Percentiles rank a stretch among this genome's conserved stretches.
Evolutionary conservation across 352 stramenopile species (phyloP).

Genomic region (Phytopythium boreale): DNA sequence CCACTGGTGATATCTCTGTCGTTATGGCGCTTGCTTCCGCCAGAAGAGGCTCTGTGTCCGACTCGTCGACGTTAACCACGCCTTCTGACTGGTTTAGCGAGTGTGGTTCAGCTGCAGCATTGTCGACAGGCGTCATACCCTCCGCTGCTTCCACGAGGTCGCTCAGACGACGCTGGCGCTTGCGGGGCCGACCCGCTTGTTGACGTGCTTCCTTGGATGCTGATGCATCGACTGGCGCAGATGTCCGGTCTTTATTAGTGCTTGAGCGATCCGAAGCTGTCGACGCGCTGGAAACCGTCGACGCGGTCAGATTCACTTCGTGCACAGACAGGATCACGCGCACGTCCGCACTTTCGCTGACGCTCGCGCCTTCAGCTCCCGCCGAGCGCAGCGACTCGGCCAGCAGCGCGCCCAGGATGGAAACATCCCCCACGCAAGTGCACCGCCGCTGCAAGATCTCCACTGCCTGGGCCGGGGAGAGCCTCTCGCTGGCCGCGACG

Average conservation of each 20-base stretch:
- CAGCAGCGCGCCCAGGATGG: neutral
- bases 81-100: neutral
- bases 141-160: too few relatives aligned
- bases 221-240: neutral
- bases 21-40: too few relatives aligned
- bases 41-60: neutral
- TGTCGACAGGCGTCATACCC: neutral
- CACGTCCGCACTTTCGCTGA: neutral
- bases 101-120: neutral
- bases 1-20: neutral
- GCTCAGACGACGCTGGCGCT: neutral
- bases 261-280: neutral
- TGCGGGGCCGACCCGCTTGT: neutral
- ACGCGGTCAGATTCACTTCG: neutral
- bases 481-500: neutral
- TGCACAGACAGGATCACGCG: neutral
- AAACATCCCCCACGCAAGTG: neutral
- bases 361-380: neutral
- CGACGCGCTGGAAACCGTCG: neutral
- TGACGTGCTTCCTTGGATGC: neutral
- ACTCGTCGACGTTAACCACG: neutral
- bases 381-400: neutral
- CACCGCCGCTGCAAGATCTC: neutral
- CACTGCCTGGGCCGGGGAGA: neutral
- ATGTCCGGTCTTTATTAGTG: neutral